phyloP scores from a whole-genome alignment of 2,329 filamentous ascomycete genomes.

The Colletotrichum lindemuthianum region DNA sequence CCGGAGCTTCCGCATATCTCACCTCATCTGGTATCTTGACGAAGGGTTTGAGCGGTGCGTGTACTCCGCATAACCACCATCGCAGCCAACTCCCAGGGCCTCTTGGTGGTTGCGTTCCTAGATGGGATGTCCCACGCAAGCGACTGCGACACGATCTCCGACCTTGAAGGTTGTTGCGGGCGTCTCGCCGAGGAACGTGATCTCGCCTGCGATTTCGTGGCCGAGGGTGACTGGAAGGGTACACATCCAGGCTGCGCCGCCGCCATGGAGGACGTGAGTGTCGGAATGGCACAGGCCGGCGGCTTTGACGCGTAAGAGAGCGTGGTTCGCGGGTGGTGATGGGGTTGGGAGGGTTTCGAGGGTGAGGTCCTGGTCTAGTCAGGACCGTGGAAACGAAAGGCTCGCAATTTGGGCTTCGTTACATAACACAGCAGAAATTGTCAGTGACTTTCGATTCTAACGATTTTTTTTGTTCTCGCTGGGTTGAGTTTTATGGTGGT shows the following conservation, averaged over 20 bases:
- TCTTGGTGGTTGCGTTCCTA: conserved; percentile 14
- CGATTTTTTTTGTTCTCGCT: no score
- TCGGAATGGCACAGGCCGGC: conserved; percentile 32
- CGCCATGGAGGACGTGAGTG: conserved; percentile 30
- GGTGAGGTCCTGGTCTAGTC: conserved; percentile 5
- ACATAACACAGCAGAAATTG: no score
- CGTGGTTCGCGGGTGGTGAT: background rate
- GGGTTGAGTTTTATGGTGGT: no score
- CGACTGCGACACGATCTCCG: conserved; percentile 23
- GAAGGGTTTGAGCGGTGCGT: conserved; percentile 16
- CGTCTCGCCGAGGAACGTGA: background rate
- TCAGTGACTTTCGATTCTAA: no score
- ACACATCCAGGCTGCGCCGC: conserved; percentile 31
- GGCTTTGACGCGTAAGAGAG: conserved; percentile 19
- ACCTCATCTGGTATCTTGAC: conserved; percentile 14
- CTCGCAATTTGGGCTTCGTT: conserved; percentile 12
- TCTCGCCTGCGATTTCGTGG: conserved; percentile 26
- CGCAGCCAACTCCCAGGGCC: conserved; percentile 24
- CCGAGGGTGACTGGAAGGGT: conserved; percentile 19
- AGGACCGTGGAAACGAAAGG: conserved; percentile 22
- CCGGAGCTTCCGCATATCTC: conserved; percentile 11
- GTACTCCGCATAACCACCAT: conserved; percentile 30
- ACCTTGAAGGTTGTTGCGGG: background rate
- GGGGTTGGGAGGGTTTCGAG: conserved; percentile 14
- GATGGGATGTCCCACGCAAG: conserved; percentile 29